Conservation (phyloP, 176 grass and related monocot genomes). For the Themeda triandra region DNA sequence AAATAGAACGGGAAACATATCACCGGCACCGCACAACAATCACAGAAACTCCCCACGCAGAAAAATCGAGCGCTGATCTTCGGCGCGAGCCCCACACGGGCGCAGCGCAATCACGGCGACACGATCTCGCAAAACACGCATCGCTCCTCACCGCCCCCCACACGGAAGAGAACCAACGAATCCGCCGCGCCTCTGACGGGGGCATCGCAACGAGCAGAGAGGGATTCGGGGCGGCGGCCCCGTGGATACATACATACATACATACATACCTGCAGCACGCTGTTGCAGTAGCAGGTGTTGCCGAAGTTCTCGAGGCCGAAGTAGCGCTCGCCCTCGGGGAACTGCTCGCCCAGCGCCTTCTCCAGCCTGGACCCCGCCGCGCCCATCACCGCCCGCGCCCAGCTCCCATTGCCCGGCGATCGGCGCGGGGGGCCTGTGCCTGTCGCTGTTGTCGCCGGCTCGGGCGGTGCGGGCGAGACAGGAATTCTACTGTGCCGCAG, state of each 20-base stretch:
- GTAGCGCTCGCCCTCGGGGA: slow-evolving; percentile 98
- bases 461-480: slow-evolving; percentile 1
- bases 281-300: slow-evolving; percentile 99
- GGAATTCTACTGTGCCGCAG: not conserved
- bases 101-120: not conserved
- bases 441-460: not conserved
- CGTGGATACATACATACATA: too few relatives aligned
- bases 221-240: not conserved
- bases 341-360: slow-evolving; percentile 96
- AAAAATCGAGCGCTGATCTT: slow-evolving; percentile 1
- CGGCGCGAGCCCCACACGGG: not conserved
- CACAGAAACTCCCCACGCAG: not conserved
- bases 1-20: not conserved
- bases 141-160: not conserved
- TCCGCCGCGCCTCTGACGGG: not conserved
- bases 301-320: slow-evolving; percentile 99
- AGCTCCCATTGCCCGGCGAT: slow-evolving; percentile 35
- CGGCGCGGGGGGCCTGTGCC: not conserved
- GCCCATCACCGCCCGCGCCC: slow-evolving; percentile 76
- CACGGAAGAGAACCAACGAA: not conserved
- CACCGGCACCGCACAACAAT: not conserved
- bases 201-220: not conserved
- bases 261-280: slow-evolving; percentile 96
- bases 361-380: slow-evolving; percentile 94
- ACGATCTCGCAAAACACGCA: slow-evolving; percentile 21